A percentile compares a stretch with the other conserved stretches of the same genome.
These are phyloP conservation scores for Abortiporus biennis DNA, from an alignment of 1,284 basidiomycete genomes.

Conservation along the genomic window DNA sequence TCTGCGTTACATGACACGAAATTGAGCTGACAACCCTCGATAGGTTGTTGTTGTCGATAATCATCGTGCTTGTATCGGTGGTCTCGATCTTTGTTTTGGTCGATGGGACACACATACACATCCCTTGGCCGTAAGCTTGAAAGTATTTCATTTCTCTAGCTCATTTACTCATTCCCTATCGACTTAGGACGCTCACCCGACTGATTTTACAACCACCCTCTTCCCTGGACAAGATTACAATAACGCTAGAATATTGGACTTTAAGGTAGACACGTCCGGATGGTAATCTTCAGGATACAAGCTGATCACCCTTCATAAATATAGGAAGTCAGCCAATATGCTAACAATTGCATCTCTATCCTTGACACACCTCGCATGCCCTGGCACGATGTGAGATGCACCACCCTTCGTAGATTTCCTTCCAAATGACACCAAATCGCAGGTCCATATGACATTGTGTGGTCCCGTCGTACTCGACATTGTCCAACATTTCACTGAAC, in stretches of 20 bases:
- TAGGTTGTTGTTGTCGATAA: conserved; percentile 80
- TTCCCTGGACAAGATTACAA: conserved; percentile 96
- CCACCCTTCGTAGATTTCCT: neutral
- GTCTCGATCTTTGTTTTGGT: conserved; percentile 90
- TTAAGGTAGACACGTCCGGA: conserved; percentile 34
- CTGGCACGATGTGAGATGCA: conserved; percentile 74
- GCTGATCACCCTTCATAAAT: neutral
- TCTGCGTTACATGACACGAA: neutral
- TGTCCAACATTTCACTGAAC: conserved; percentile 85
- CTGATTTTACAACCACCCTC: conserved; percentile 72
- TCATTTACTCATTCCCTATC: neutral
- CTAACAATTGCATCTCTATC: conserved; percentile 68
- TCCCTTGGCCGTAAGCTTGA: conserved; percentile 53
- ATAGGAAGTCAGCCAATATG: conserved; percentile 68
- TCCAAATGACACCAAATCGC: conserved; percentile 5
- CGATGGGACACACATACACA: conserved; percentile 90
- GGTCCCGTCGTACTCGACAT: conserved; percentile 86
- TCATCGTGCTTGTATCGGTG: conserved; percentile 75
- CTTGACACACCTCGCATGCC: conserved; percentile 79
- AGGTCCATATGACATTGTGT: conserved; percentile 82
- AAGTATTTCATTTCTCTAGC: neutral
- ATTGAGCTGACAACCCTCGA: neutral
- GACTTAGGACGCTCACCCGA: conserved; percentile 72
- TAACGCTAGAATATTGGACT: conserved; percentile 78
- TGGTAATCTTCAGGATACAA: neutral